phyloP scores from a whole-genome alignment of 2,329 filamentous ascomycete genomes.

The Aspergillus viridinutans region DNA sequence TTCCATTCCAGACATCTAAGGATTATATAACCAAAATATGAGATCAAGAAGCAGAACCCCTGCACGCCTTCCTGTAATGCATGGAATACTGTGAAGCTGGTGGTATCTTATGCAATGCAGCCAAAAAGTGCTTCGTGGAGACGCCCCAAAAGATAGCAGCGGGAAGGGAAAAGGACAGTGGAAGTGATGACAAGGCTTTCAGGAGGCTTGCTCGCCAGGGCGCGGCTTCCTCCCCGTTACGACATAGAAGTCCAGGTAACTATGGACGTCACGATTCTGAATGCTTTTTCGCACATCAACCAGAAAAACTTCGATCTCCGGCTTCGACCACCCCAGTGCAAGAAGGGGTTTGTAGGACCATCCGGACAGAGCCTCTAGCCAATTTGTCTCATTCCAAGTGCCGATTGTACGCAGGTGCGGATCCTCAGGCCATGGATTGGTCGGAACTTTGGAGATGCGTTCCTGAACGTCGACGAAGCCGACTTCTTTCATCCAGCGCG shows the following conservation, averaged over 20 bases:
- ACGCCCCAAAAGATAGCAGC: slow-evolving; percentile 1
- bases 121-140: slow-evolving; percentile 6
- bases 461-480: slow-evolving; percentile 57
- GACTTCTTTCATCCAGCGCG: slow-evolving; percentile 51
- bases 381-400: slow-evolving; percentile 46
- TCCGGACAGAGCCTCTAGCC: slow-evolving; percentile 41
- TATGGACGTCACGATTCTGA: slow-evolving; percentile 38
- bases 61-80: slow-evolving; percentile 21
- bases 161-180: not conserved
- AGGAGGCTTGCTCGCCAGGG: slow-evolving; percentile 13
- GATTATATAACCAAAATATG: slow-evolving; percentile 1
- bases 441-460: slow-evolving; percentile 50
- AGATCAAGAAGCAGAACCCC: slow-evolving; percentile 3
- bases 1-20: not conserved
- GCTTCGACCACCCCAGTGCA: slow-evolving; percentile 40
- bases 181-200: not conserved
- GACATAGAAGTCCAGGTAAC: slow-evolving; percentile 38
- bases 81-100: slow-evolving; percentile 15
- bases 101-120: slow-evolving; percentile 29
- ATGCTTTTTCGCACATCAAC: slow-evolving; percentile 42
- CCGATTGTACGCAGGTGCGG: slow-evolving; percentile 46
- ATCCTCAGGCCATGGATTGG: slow-evolving; percentile 50
- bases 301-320: slow-evolving; percentile 45
- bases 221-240: slow-evolving; percentile 36
- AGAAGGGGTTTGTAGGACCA: slow-evolving; percentile 44